Evolutionary conservation across 2,329 filamentous ascomycete genomes (phyloP).

Genomic region (Catunica adiposa): DNA sequence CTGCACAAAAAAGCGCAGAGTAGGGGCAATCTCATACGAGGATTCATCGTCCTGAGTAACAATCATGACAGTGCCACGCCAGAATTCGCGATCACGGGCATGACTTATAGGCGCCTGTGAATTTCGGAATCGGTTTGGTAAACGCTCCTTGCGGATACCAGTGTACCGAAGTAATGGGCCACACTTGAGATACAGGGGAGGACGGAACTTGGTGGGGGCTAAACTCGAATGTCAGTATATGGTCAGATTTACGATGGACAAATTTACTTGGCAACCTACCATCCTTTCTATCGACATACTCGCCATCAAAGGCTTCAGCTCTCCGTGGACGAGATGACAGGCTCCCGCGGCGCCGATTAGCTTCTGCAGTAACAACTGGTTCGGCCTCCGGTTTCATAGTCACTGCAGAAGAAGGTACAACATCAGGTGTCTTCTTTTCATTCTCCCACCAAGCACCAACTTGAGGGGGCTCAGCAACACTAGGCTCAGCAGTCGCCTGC

Average conservation of each 20-base stretch:
- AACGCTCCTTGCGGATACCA: conserved; percentile 54
- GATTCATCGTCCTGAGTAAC: conserved; percentile 76
- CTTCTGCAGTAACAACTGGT: conserved; percentile 1
- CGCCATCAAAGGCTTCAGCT: conserved; percentile 48
- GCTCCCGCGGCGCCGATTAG: conserved; percentile 29
- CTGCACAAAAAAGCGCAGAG: conserved; percentile 70
- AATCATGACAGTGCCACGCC: conserved; percentile 91
- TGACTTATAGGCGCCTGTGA: conserved; percentile 15
- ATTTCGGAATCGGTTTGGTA: conserved; percentile 23
- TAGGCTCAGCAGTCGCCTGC: background rate
- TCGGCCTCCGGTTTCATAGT: background rate
- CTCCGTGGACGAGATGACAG: conserved; percentile 34
- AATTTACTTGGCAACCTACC: conserved; percentile 24
- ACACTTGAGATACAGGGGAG: conserved; percentile 70
- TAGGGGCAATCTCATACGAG: conserved; percentile 63
- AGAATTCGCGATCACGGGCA: conserved; percentile 52
- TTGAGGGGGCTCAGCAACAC: conserved; percentile 15
- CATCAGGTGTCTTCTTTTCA: conserved; percentile 16
- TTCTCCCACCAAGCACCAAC: conserved; percentile 65
- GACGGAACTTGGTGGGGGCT: conserved; percentile 60
- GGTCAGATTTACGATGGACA: background rate
- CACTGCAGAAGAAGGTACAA: background rate
- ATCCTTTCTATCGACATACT: conserved; percentile 44
- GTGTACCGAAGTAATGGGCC: conserved; percentile 82
- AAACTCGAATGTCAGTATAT: background rate